phyloP scores from a whole-genome alignment of 2,329 filamentous ascomycete species.

The Xylariaceae sp. region DNA sequence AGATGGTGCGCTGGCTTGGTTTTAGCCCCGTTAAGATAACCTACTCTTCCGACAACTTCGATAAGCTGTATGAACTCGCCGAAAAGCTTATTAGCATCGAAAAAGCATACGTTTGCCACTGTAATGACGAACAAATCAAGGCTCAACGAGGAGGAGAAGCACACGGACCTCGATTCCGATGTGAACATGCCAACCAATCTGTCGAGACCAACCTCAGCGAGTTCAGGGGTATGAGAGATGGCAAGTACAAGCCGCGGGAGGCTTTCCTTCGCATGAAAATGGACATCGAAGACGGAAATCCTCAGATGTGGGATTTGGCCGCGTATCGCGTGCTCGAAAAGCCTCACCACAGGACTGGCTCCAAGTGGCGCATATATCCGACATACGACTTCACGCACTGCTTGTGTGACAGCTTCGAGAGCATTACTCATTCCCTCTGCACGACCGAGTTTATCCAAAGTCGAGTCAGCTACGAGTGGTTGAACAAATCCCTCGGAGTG shows the following conservation, averaged over 20 bases:
- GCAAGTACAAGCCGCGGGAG: slow-evolving; percentile 80
- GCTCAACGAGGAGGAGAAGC: slow-evolving; percentile 77
- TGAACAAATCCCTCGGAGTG: slow-evolving; percentile 65
- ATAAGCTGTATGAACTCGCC: slow-evolving; percentile 80
- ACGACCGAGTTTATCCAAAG: slow-evolving; percentile 89
- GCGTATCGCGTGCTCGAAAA: slow-evolving; percentile 77
- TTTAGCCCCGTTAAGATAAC: slow-evolving; percentile 78
- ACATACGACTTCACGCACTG: slow-evolving; percentile 89
- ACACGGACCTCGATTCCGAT: slow-evolving; percentile 69
- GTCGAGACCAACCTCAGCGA: slow-evolving; percentile 74
- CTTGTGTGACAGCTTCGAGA: slow-evolving; percentile 87
- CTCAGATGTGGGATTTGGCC: slow-evolving; percentile 86
- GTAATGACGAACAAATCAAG: slow-evolving; percentile 76
- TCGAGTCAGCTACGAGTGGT: slow-evolving; percentile 83
- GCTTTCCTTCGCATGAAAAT: slow-evolving; percentile 93
- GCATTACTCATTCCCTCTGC: slow-evolving; percentile 87
- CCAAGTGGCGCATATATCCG: slow-evolving; percentile 88
- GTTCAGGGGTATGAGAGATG: slow-evolving; percentile 87
- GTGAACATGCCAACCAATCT: slow-evolving; percentile 71
- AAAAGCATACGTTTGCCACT: slow-evolving; percentile 82
- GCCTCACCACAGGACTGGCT: slow-evolving; percentile 73
- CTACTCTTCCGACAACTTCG: slow-evolving; percentile 87
- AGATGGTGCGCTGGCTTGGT: slow-evolving; percentile 80
- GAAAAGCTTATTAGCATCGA: slow-evolving; percentile 75
- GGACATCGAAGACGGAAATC: slow-evolving; percentile 76